Evolutionary conservation across 2,329 filamentous ascomycete species (phyloP), one percentile per base, ranked within the genome.

Genomic region (Stachybotrys echinatus): DNA sequence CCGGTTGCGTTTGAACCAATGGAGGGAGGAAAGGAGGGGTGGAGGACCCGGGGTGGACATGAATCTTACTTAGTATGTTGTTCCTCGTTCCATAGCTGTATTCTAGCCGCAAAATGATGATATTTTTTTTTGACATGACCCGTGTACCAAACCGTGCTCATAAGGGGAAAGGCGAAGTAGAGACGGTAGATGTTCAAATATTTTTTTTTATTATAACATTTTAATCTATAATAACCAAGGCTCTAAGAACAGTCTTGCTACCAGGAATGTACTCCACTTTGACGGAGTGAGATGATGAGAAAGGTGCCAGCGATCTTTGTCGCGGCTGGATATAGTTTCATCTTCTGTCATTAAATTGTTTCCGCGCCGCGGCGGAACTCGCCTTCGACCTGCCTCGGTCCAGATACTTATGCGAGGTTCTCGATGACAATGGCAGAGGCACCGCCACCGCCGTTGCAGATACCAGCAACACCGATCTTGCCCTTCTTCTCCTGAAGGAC

Each of bases 391-490:
- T 34, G 27, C 27, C 14, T 34, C 14, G 27, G 27, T 14, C 27
- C 5, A 34, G 27, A 34, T 8, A 62, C 66, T 71, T 72, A 81
- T 71, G 81, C 76, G 64, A 84, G 66, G 65, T 69, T 83, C 79
- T 99, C 94, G 63, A 99, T 83, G 55, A 99, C 89, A 58, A 99
- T 75, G 51, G 94, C 94, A 63, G 89, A 95, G 52, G 94, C 94
- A 68, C 94, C 94, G 61, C 94, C 94, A 51, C 94, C 94, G 58
- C 94, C 94, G 71, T 99, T 99, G 84, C 94, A 99, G 66, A 99
- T 97, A 64, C 89, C 94, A 38, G 89, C 92, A 64, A 85, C 88
- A 50, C 94, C 94, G 68, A 97, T 85, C 85, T 95, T 96, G 64
- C 84, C 92, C 70, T 90, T 88, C 80, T 92, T 94, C 69, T 94